phyloP scores from a whole-genome alignment of 1,284 basidiomycete genomes.

The Boletellus deceptivus region DNA sequence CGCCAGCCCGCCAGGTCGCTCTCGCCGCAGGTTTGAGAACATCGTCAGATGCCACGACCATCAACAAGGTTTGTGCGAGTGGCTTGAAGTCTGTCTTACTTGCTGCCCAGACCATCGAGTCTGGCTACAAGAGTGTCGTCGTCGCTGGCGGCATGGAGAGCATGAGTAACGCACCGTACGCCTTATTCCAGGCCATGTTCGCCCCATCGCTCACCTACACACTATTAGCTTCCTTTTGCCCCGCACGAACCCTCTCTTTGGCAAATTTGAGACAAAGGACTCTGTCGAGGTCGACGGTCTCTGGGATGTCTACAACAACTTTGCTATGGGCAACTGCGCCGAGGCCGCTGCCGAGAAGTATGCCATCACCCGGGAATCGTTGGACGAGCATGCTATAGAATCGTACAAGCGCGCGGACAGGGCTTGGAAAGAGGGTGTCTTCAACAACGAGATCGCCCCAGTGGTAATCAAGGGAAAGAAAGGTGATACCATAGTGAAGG shows the following conservation, averaged over 20 bases:
- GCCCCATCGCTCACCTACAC: slow-evolving; percentile 5
- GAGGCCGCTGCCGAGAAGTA: slow-evolving; percentile 86
- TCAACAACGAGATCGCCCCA: slow-evolving; percentile 87
- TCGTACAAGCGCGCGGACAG: slow-evolving; percentile 92
- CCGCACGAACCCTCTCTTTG: slow-evolving; percentile 85
- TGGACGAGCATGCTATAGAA: slow-evolving; percentile 89
- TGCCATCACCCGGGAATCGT: slow-evolving; percentile 80
- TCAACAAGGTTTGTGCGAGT: slow-evolving; percentile 99
- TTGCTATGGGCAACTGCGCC: slow-evolving; percentile 95
- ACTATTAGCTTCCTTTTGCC: slow-evolving; percentile 84
- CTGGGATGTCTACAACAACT: slow-evolving; percentile 94
- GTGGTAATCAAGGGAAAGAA: slow-evolving; percentile 95
- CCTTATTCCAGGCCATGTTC: neutral
- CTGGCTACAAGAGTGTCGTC: slow-evolving; percentile 84
- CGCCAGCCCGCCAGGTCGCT: slow-evolving; percentile 93
- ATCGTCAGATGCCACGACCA: slow-evolving; percentile 93
- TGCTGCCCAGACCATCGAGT: slow-evolving; percentile 86
- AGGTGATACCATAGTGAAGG: slow-evolving; percentile 84
- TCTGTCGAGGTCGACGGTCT: slow-evolving; percentile 93
- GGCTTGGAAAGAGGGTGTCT: slow-evolving; percentile 86
- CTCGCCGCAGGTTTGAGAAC: slow-evolving; percentile 82
- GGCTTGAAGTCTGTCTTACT: slow-evolving; percentile 95
- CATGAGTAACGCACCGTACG: slow-evolving; percentile 95
- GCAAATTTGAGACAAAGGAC: slow-evolving; percentile 86
- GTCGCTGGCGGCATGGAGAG: slow-evolving; percentile 97